phyloP scores from a whole-genome alignment of 305 asterid genomes.

The Plantago coronopus region DNA sequence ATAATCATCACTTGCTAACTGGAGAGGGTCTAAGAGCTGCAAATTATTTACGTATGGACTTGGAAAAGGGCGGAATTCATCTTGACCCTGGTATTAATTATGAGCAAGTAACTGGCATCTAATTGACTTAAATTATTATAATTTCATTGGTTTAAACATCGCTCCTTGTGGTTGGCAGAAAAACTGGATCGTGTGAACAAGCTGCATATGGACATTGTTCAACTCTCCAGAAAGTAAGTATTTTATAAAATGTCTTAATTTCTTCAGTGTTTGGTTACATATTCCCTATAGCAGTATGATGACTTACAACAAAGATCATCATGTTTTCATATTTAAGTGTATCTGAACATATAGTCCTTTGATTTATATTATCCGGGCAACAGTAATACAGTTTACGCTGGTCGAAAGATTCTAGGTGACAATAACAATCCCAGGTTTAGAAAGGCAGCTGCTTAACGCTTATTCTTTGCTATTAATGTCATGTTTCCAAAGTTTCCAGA shows the following conservation, averaged over 20 bases:
- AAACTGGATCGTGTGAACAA: conserved; percentile 64
- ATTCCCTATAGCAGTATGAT: not conserved
- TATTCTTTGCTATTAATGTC: too few relatives aligned
- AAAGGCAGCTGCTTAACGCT: not conserved
- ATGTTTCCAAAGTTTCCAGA: not conserved
- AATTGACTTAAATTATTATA: conserved; percentile 3
- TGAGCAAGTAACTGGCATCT: conserved; percentile 17
- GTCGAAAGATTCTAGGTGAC: too few relatives aligned
- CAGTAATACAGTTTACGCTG: not conserved
- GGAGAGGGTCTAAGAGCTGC: conserved; percentile 84
- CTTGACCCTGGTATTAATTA: conserved; percentile 61
- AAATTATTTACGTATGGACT: conserved; percentile 59
- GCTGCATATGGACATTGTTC: conserved; percentile 66
- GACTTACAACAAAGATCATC: not conserved
- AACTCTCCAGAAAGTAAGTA: conserved; percentile 83
- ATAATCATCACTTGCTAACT: conserved; percentile 59
- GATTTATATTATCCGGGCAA: not conserved
- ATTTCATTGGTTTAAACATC: conserved; percentile 17
- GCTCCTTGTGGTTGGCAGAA: conserved; percentile 47
- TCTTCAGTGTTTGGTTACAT: not conserved
- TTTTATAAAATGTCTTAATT: conserved; percentile 21
- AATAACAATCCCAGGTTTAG: not conserved
- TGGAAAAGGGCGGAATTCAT: conserved; percentile 99
- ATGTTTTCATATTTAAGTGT: too few relatives aligned
- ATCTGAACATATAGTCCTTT: too few relatives aligned